Conservation (phyloP, 108 stramenopile species). For the Nitzschia palea region DNA sequence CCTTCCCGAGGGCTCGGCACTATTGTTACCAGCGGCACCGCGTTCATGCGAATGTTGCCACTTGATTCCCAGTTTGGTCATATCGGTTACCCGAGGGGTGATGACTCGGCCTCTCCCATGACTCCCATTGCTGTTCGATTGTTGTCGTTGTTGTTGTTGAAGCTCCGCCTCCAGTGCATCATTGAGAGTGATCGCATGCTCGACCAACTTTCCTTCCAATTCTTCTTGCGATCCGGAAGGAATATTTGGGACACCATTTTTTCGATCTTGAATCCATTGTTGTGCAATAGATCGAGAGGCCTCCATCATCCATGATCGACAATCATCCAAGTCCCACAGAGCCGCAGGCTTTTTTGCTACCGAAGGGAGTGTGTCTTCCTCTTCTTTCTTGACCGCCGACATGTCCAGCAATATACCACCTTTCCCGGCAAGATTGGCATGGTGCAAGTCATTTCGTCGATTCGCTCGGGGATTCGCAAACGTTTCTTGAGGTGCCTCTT, state of each 20-base stretch:
- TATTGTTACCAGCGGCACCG: slow-evolving; percentile 81
- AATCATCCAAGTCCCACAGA: slow-evolving; percentile 81
- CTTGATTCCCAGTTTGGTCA: slow-evolving; percentile 79
- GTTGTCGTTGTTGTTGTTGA: slow-evolving; percentile 13
- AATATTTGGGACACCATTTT: slow-evolving; percentile 44
- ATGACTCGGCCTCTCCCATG: slow-evolving; percentile 24
- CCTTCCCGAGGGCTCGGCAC: slow-evolving; percentile 28
- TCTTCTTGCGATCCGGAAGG: slow-evolving; percentile 73
- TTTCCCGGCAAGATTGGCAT: slow-evolving; percentile 78
- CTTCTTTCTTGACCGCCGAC: slow-evolving; percentile 12
- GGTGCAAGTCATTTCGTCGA: slow-evolving; percentile 76
- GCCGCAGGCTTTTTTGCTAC: slow-evolving; percentile 57
- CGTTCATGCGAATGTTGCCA: slow-evolving; percentile 90
- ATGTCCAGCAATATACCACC: slow-evolving; percentile 76
- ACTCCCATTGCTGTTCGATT: slow-evolving; percentile 13
- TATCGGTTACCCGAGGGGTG: slow-evolving; percentile 79
- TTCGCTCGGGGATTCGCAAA: slow-evolving; percentile 52
- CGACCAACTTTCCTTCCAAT: slow-evolving; percentile 78
- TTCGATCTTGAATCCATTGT: slow-evolving; percentile 73
- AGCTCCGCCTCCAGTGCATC: slow-evolving; percentile 75
- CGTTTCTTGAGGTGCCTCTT: slow-evolving; percentile 37
- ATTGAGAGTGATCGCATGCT: slow-evolving; percentile 70
- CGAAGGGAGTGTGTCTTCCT: slow-evolving; percentile 14
- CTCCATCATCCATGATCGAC: slow-evolving; percentile 77
- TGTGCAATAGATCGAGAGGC: slow-evolving; percentile 76